Conservation (phyloP, 1,284 basidiomycete genomes). For the Singerocomus inundabilis region DNA sequence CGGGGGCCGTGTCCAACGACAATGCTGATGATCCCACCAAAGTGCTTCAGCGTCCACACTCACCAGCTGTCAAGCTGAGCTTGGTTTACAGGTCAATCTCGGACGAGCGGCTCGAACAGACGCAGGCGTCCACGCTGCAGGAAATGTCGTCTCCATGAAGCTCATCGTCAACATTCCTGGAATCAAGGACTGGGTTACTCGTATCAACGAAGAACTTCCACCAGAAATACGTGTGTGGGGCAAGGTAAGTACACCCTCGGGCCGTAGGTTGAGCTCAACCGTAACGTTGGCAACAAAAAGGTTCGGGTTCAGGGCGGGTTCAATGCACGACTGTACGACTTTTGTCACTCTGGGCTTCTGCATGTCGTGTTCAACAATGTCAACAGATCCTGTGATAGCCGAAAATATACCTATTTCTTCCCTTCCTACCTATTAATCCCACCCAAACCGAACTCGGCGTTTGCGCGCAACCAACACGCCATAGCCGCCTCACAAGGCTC, state of each 20-base stretch:
- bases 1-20: conserved; percentile 89
- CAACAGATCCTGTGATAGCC: conserved; percentile 81
- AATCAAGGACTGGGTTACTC: conserved; percentile 67
- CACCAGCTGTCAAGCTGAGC: background rate
- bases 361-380: conserved; percentile 9
- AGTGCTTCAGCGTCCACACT: conserved; percentile 38
- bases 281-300: conserved; percentile 34
- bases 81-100: conserved; percentile 63
- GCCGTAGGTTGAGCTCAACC: background rate
- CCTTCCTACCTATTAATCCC: conserved; percentile 94
- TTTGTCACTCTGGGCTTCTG: background rate
- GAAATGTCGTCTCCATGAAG: conserved; percentile 91
- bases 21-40: conserved; percentile 92
- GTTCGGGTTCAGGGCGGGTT: conserved; percentile 88
- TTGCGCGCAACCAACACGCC: conserved; percentile 45
- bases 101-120: conserved; percentile 94
- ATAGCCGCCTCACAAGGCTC: conserved; percentile 9
- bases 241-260: conserved; percentile 51
- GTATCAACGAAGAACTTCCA: conserved; percentile 86
- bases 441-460: conserved; percentile 74
- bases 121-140: conserved; percentile 96
- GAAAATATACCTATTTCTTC: conserved; percentile 97
- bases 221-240: conserved; percentile 93
- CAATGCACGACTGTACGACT: conserved; percentile 79
- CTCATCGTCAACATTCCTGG: conserved; percentile 79